These are phyloP conservation scores for Xylariaceae sp. DNA, from an alignment of 2,329 filamentous ascomycete genomes.

Conservation along the genomic window DNA sequence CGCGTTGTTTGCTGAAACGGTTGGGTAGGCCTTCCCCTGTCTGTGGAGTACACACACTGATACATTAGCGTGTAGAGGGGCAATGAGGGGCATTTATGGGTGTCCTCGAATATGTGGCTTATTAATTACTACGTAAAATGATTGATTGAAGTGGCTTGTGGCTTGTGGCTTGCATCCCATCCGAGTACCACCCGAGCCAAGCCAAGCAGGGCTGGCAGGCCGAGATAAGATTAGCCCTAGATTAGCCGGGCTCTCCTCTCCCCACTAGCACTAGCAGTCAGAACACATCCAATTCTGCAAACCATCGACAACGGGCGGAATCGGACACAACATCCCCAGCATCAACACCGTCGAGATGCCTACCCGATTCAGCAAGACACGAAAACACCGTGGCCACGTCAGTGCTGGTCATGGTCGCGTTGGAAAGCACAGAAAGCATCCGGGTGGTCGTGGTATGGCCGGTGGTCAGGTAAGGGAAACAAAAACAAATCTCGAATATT, in stretches of 20 bases:
- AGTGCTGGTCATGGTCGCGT: slow-evolving; percentile 97
- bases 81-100: not conserved
- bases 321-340: slow-evolving; percentile 19
- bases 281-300: slow-evolving; percentile 25
- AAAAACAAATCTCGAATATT: slow-evolving; percentile 1
- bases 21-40: too few relatives aligned
- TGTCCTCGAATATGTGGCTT: not conserved
- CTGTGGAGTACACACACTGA: too few relatives aligned
- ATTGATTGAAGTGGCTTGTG: not conserved
- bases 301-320: slow-evolving; percentile 25
- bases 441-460: slow-evolving; percentile 84
- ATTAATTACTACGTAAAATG: too few relatives aligned
- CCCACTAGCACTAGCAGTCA: slow-evolving; percentile 5
- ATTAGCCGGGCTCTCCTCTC: slow-evolving; percentile 28
- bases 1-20: slow-evolving; percentile 17
- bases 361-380: slow-evolving; percentile 33
- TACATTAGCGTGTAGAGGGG: not conserved
- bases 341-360: slow-evolving; percentile 31
- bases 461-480: slow-evolving; percentile 26
- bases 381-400: slow-evolving; percentile 82
- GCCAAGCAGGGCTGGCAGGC: not conserved
- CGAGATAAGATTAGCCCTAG: slow-evolving; percentile 29
- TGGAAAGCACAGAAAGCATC: slow-evolving; percentile 97
- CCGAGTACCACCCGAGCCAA: too few relatives aligned
- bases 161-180: not conserved